Conservation (phyloP, 2,329 filamentous ascomycete species). For the Penicillium sp. region DNA sequence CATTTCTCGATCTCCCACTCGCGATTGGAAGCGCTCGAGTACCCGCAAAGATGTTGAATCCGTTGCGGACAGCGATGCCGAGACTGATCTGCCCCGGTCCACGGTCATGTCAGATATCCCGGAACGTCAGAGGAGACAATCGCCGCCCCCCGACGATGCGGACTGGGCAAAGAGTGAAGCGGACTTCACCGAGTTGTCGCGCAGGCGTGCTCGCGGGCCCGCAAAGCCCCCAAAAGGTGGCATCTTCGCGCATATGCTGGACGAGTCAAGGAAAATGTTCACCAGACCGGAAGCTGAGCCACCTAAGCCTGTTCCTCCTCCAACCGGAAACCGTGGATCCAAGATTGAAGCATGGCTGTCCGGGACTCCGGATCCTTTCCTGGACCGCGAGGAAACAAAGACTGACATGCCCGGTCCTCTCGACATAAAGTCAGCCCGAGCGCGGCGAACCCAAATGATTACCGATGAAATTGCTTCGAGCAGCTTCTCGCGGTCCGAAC, state of each 20-base stretch:
- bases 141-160: slow-evolving; percentile 33
- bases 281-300: slow-evolving; percentile 43
- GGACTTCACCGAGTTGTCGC: slow-evolving; percentile 45
- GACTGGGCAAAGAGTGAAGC: slow-evolving; percentile 45
- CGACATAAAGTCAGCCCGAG: slow-evolving; percentile 45
- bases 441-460: slow-evolving; percentile 32
- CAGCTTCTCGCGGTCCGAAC: slow-evolving; percentile 22
- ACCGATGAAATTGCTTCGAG: slow-evolving; percentile 25
- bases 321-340: slow-evolving; percentile 46
- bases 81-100: slow-evolving; percentile 27
- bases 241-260: slow-evolving; percentile 49
- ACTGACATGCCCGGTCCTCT: slow-evolving; percentile 47
- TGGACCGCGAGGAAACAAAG: slow-evolving; percentile 44
- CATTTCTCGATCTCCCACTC: slow-evolving; percentile 27
- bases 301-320: slow-evolving; percentile 46
- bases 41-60: slow-evolving; percentile 22
- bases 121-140: slow-evolving; percentile 29
- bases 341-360: slow-evolving; percentile 68
- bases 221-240: slow-evolving; percentile 45
- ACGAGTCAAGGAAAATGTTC: slow-evolving; percentile 51
- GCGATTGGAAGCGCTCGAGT: slow-evolving; percentile 28
- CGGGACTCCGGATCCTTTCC: slow-evolving; percentile 59
- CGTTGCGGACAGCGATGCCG: slow-evolving; percentile 27
- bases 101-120: slow-evolving; percentile 28
- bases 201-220: slow-evolving; percentile 38